Conservation (phyloP, 768 basidiomycete genomes). For the Gloeostereum incarnatum region DNA sequence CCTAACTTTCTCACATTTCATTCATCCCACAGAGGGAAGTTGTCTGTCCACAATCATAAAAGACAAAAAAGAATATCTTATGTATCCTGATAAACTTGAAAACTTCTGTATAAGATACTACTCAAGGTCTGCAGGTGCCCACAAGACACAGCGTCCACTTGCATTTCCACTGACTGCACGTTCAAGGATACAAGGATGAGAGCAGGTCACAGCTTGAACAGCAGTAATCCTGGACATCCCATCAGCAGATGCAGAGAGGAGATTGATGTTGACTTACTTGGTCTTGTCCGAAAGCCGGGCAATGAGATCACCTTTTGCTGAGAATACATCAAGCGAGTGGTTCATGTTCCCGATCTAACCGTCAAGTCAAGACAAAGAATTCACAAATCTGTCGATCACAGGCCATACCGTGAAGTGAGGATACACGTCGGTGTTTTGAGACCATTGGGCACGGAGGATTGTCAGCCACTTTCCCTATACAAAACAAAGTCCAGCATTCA, state of each 20-base stretch:
- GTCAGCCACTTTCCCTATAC: constrained; percentile 76
- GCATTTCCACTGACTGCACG: constrained; percentile 72
- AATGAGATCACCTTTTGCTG: constrained; percentile 71
- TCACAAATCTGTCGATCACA: background rate
- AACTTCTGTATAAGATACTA: no score
- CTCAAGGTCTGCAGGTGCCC: constrained; percentile 52
- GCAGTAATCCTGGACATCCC: constrained; percentile 54
- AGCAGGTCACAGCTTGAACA: constrained; percentile 85
- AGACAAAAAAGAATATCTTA: no score
- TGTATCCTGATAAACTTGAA: no score
- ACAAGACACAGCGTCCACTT: constrained; percentile 72
- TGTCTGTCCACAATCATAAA: no score
- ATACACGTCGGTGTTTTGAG: constrained; percentile 65
- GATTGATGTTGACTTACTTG: constrained; percentile 27
- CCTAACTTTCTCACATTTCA: no score
- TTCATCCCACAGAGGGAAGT: no score
- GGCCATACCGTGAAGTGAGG: constrained; percentile 72
- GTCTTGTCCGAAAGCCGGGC: constrained; percentile 48
- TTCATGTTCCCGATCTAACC: constrained; percentile 69
- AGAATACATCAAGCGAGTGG: constrained; percentile 66
- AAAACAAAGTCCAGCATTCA: constrained; percentile 1
- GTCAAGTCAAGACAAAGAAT: background rate
- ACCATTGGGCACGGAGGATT: constrained; percentile 71
- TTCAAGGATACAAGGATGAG: constrained; percentile 68
- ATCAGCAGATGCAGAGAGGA: background rate